These are phyloP conservation scores for Emericellopsis atlantica DNA, from an alignment of 2,329 filamentous ascomycete species.

Conservation along the genomic window DNA sequence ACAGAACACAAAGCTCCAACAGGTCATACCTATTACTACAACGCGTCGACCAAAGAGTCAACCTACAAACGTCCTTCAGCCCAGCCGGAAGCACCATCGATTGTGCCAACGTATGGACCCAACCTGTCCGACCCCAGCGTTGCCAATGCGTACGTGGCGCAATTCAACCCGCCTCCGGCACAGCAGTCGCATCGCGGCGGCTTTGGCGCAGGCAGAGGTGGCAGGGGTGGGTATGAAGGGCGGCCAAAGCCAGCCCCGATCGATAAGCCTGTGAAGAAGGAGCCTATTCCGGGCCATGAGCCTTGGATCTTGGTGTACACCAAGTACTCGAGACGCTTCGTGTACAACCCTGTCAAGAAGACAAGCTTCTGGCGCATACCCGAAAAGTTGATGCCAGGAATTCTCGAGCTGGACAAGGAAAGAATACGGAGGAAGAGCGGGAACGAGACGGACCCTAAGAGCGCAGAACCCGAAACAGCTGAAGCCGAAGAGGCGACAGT, in stretches of 20 bases:
- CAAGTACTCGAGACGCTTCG: conserved; percentile 78
- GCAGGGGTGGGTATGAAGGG: conserved; percentile 41
- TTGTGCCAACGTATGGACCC: conserved; percentile 14
- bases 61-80: conserved; percentile 67
- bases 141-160: conserved; percentile 49
- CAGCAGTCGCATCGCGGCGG: conserved; percentile 16
- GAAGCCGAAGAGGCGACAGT: conserved; percentile 6
- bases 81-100: conserved; percentile 10
- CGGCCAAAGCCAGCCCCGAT: conserved; percentile 54
- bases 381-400: conserved; percentile 68
- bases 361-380: conserved; percentile 95
- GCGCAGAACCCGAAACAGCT: background rate
- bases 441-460: conserved; percentile 1
- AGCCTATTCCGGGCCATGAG: conserved; percentile 65
- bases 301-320: conserved; percentile 93
- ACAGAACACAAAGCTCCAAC: conserved; percentile 86
- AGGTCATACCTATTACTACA: conserved; percentile 82
- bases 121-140: conserved; percentile 40
- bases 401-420: conserved; percentile 60
- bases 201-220: conserved; percentile 27
- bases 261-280: conserved; percentile 73
- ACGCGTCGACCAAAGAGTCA: conserved; percentile 68
- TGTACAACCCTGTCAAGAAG: conserved; percentile 76
- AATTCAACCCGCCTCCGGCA: conserved; percentile 29
- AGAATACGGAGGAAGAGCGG: conserved; percentile 47